Conservation (phyloP, 345 rosid species). For the Eucalyptus tenuipes region DNA sequence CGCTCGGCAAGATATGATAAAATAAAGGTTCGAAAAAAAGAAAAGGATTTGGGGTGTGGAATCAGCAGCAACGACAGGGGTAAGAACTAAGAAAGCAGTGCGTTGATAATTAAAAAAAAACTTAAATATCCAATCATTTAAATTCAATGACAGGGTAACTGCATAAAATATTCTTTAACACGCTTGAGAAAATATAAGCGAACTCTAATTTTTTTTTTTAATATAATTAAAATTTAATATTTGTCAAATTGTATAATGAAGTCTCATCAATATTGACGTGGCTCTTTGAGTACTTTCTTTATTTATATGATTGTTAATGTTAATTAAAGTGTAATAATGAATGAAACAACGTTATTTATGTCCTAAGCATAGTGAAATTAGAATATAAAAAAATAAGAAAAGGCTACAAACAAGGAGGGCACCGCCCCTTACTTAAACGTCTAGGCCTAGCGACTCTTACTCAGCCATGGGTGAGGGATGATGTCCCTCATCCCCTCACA, state of each 20-base stretch:
- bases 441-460: not conserved
- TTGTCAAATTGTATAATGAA: not conserved
- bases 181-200: not conserved
- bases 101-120: not conserved
- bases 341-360: not conserved
- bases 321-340: not conserved
- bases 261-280: not conserved
- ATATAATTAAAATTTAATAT: not conserved
- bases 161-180: not conserved
- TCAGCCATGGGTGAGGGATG: not conserved
- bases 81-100: not conserved
- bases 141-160: not conserved
- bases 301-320: not conserved
- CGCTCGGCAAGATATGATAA: not conserved
- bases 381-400: not conserved
- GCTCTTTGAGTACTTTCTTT: not conserved
- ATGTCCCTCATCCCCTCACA: not conserved
- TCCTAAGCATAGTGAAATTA: not conserved
- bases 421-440: accelerated
- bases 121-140: not conserved
- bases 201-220: accelerated
- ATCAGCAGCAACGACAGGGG: not conserved
- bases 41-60: not conserved
- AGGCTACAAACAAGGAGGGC: not conserved
- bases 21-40: not conserved